Percentiles rank a stretch among this genome's conserved stretches.
Conservation (phyloP, 495 filamentous ascomycete species). For the Immersiella caudata region DNA sequence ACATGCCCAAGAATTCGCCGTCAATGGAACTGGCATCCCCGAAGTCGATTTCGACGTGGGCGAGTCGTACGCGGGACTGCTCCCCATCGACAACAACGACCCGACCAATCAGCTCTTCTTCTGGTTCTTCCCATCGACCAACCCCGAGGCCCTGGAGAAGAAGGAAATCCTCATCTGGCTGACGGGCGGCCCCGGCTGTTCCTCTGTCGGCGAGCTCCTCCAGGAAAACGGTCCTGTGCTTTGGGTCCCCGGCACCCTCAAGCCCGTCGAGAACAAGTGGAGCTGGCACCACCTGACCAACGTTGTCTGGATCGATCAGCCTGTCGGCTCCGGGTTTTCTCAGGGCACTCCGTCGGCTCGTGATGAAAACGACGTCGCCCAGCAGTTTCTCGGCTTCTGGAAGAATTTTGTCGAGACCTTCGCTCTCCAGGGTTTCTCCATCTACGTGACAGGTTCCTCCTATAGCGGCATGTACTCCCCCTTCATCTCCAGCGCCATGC, state of each 20-base stretch:
- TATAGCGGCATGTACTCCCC: constrained; percentile 75
- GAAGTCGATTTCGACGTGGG: constrained; percentile 77
- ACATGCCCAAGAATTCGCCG: constrained; percentile 57
- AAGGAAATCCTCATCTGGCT: constrained; percentile 75
- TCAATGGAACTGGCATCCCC: constrained; percentile 68
- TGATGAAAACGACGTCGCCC: constrained; percentile 65
- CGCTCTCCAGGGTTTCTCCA: constrained; percentile 60
- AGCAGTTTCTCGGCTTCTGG: constrained; percentile 72
- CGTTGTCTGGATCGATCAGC: constrained; percentile 75
- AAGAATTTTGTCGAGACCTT: constrained; percentile 72
- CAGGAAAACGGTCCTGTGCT: constrained; percentile 79
- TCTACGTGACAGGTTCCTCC: constrained; percentile 71
- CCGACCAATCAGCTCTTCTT: constrained; percentile 63
- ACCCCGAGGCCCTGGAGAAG: constrained; percentile 46
- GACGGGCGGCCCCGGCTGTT: constrained; percentile 72
- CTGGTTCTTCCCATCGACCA: constrained; percentile 73
- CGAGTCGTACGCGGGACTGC: constrained; percentile 71
- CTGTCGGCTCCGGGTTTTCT: constrained; percentile 74
- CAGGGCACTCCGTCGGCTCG: constrained; percentile 62
- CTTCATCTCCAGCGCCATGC: constrained; percentile 75
- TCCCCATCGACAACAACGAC: constrained; percentile 63
- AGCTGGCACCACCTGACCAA: constrained; percentile 77
- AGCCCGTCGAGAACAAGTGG: constrained; percentile 66
- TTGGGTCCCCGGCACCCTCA: constrained; percentile 70
- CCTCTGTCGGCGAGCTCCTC: constrained; percentile 67